A percentile compares a stretch with the other conserved stretches of the same genome.
These are phyloP conservation scores for Penicillium waksmanii DNA, from an alignment of 495 filamentous ascomycete species.

Conservation along the genomic window DNA sequence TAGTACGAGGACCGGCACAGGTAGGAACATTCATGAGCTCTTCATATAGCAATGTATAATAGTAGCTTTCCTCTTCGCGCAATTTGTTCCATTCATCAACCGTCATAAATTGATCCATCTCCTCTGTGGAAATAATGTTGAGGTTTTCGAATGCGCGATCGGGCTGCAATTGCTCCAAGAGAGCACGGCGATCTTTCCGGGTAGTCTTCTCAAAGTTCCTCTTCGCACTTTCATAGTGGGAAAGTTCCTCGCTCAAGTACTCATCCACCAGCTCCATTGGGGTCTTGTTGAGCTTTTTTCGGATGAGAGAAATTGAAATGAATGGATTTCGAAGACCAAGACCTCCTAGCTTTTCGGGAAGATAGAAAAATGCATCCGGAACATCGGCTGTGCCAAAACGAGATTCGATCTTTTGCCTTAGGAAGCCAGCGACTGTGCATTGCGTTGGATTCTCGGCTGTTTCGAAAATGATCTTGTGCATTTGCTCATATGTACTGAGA, in stretches of 20 bases:
- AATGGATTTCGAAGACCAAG: constrained; percentile 61
- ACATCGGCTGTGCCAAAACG: constrained; percentile 57
- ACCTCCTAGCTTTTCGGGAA: constrained; percentile 56
- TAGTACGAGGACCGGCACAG: not conserved
- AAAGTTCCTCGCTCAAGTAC: constrained; percentile 42
- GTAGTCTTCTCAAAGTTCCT: not conserved
- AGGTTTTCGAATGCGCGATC: not conserved
- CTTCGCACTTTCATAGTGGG: not conserved
- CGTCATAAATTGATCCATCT: not conserved
- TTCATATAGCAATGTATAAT: not conserved
- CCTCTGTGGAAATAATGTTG: not conserved
- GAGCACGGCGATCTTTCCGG: not conserved
- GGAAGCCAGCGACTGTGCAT: constrained; percentile 53
- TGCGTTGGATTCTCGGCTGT: constrained; percentile 15
- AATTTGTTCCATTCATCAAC: not conserved
- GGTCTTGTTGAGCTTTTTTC: constrained; percentile 32
- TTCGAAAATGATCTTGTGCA: constrained; percentile 55
- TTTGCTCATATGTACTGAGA: constrained; percentile 54
- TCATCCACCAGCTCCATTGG: constrained; percentile 36
- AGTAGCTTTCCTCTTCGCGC: not conserved
- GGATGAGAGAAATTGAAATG: constrained; percentile 45
- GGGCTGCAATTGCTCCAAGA: not conserved
- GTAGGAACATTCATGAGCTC: not conserved
- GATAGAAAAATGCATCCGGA: constrained; percentile 62
- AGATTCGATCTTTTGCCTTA: constrained; percentile 49